Evolutionary conservation across 192 early-diverging fungal species (phyloP), one percentile per base, ranked within the genome.

Genomic region (Gamsiella multidivaricata): DNA sequence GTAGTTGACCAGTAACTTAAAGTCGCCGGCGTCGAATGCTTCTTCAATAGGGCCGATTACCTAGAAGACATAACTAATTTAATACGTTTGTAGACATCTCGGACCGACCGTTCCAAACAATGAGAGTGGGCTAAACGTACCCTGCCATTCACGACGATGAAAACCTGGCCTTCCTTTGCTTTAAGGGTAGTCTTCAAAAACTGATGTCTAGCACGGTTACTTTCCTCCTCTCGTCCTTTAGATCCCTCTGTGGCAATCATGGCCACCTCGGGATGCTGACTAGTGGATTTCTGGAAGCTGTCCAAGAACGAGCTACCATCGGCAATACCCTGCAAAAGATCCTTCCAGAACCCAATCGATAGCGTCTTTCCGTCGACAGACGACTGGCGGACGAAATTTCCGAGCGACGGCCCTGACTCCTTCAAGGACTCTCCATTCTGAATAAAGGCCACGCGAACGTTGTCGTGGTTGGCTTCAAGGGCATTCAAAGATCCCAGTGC

Each of bases 121-220:
- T 7, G 7, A 31, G 39, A 50, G 60, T 22, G 9, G n/a, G 37
- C 3, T 42, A 9, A 7, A 65, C 82, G 61, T 71, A 91, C 80
- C 23, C 91, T 83, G 8, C 91, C 91, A 52, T 94, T 92, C 23
- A 88, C 75, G n/a, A 90, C 75, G 22, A 92, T 58, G 17, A 61
- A 58, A 31, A 56, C 69, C 5, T 75, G 64, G 18, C 62, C 62
- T 17, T 65, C 59, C 15, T 61, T 52, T 3, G 49, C 42, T 34
- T 74, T 55, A 14, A 73, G 25, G 1, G 32, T 51, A 14, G 74
- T 69, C 29, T 23, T 64, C 34, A 76, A 58, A 49, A 80, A 70
- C 1, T 10, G 20, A 3, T 63, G 47, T 12, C 62, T 43, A 5
- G 65, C 54, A 3, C 20, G 34, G n/a, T 63, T 23, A 6, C 22